These are phyloP conservation scores for Geotrichum armillariae DNA, from an alignment of 1,139 yeast genomes.

Conservation along the genomic window DNA sequence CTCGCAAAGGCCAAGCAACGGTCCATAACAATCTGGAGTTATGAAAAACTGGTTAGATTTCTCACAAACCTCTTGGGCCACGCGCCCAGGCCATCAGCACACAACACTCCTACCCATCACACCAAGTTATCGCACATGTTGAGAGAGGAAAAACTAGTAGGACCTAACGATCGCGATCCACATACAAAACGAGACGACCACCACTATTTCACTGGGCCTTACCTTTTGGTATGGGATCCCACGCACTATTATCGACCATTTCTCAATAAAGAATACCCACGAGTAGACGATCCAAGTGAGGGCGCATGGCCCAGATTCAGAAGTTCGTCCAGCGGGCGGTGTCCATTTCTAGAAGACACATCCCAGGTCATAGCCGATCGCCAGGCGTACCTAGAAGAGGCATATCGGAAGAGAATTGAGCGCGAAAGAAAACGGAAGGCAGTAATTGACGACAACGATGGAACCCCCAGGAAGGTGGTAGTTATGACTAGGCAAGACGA, in stretches of 20 bases:
- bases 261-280: slow-evolving; percentile 76
- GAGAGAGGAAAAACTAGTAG: slow-evolving; percentile 80
- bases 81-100: slow-evolving; percentile 20
- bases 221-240: slow-evolving; percentile 77
- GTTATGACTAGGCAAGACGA: slow-evolving; percentile 4
- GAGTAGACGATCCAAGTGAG: slow-evolving; percentile 47
- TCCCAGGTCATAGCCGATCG: slow-evolving; percentile 4
- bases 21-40: slow-evolving; percentile 81
- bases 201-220: slow-evolving; percentile 75
- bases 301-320: slow-evolving; percentile 52
- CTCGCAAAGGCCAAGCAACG: slow-evolving; percentile 59
- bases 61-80: slow-evolving; percentile 66
- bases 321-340: slow-evolving; percentile 48
- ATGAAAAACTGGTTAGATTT: slow-evolving; percentile 81
- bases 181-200: slow-evolving; percentile 81
- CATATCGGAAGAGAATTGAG: slow-evolving; percentile 15
- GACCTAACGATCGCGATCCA: slow-evolving; percentile 89
- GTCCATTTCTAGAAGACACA: slow-evolving; percentile 51
- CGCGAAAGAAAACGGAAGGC: slow-evolving; percentile 21
- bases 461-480: slow-evolving; percentile 13
- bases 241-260: slow-evolving; percentile 80
- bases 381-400: slow-evolving; percentile 12
- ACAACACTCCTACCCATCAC: slow-evolving; percentile 25
- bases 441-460: slow-evolving; percentile 12
- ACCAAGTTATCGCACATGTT: slow-evolving; percentile 59